Percentiles rank a stretch among this genome's conserved stretches.
Conservation (phyloP, 345 rosid species). For the Carallia brachiata region DNA sequence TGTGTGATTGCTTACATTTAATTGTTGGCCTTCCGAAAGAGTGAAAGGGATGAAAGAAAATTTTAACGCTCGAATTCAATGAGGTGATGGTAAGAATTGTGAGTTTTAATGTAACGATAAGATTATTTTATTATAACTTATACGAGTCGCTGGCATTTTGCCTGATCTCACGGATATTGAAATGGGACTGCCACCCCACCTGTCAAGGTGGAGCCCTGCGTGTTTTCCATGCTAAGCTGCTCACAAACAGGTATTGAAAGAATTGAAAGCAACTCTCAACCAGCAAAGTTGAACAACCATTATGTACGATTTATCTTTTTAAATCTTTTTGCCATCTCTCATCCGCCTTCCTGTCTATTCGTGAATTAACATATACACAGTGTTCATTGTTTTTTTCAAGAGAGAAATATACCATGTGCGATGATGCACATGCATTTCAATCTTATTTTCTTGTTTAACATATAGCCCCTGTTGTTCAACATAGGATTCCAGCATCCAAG, state of each 20-base stretch:
- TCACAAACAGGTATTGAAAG: neutral
- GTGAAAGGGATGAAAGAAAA: too few species aligned
- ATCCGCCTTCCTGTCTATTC: neutral
- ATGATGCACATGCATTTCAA: too few species aligned
- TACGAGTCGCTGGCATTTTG: too few species aligned
- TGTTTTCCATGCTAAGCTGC: neutral
- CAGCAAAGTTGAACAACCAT: conserved; percentile 3
- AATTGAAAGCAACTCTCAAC: conserved; percentile 23
- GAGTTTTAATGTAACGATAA: neutral
- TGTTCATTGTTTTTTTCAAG: too few species aligned
- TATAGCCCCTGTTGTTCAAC: too few species aligned
- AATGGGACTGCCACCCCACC: too few species aligned
- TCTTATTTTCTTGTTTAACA: too few species aligned
- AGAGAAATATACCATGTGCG: too few species aligned
- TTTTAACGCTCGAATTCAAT: neutral
- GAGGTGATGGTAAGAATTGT: conserved; percentile 5
- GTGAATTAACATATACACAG: neutral
- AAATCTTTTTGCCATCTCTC: neutral
- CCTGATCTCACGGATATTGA: too few species aligned
- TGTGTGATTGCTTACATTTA: too few species aligned
- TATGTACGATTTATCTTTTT: neutral
- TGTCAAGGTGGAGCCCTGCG: neutral
- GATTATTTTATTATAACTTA: too few species aligned
- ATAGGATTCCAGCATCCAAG: conserved; percentile 26
- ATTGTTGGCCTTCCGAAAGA: too few species aligned